These are phyloP conservation scores for Lipomyces orientalis DNA, from an alignment of 805 yeast genomes.

Conservation along the genomic window DNA sequence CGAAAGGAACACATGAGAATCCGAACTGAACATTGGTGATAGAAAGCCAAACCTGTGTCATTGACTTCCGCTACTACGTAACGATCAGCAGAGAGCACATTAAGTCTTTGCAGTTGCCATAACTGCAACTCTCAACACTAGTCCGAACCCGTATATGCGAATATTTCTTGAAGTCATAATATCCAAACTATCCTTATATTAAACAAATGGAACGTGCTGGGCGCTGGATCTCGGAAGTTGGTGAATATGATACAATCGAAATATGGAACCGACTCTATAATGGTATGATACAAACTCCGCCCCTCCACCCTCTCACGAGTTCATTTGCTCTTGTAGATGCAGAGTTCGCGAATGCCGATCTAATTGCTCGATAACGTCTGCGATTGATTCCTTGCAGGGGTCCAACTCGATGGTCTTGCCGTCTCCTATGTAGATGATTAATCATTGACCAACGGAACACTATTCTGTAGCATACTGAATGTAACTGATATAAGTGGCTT, in stretches of 20 bases:
- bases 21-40: background rate
- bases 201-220: background rate
- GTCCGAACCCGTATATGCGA: too few species aligned
- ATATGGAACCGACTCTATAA: background rate
- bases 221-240: background rate
- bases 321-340: conserved; percentile 62
- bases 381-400: conserved; percentile 61
- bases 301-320: background rate
- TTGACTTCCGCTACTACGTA: background rate
- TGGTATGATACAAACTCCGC: background rate
- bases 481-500: conserved; percentile 73
- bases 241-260: conserved; percentile 3
- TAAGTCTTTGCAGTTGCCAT: background rate
- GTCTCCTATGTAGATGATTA: conserved; percentile 55
- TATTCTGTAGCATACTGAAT: conserved; percentile 51
- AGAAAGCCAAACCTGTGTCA: background rate
- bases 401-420: conserved; percentile 71
- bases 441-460: background rate
- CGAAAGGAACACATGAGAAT: background rate
- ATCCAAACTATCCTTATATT: background rate
- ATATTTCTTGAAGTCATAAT: background rate
- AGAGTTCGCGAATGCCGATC: conserved; percentile 84
- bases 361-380: conserved; percentile 68
- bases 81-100: background rate
- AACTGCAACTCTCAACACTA: too few species aligned